Evolutionary conservation across 1,284 basidiomycete genomes (phyloP).

Genomic region (Peniophora sp.): DNA sequence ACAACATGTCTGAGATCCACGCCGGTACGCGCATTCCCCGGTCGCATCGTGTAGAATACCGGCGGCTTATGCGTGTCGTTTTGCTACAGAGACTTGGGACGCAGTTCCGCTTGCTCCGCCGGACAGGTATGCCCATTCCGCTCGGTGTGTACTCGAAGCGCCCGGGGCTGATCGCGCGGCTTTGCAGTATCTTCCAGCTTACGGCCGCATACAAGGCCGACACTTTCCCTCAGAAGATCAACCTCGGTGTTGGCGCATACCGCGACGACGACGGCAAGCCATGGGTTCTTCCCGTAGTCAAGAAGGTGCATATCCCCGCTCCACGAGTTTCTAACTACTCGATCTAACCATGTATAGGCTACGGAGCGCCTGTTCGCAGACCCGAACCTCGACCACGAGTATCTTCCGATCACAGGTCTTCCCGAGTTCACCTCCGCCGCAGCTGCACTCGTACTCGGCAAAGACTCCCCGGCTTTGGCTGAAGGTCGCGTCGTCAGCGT

Average conservation of each 20-base stretch:
- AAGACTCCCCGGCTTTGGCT: conserved; percentile 63
- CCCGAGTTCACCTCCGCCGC: conserved; percentile 76
- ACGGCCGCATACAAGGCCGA: conserved; percentile 87
- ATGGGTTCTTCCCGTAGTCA: conserved; percentile 89
- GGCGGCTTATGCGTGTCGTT: background rate
- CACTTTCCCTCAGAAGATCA: conserved; percentile 75
- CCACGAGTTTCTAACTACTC: background rate
- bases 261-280: conserved; percentile 80
- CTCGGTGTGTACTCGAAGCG: background rate
- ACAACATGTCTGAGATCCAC: conserved; percentile 1
- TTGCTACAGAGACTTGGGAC: conserved; percentile 62
- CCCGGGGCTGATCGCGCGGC: conserved; percentile 1
- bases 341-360: conserved; percentile 40
- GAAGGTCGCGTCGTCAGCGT: conserved; percentile 70
- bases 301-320: conserved; percentile 48
- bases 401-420: conserved; percentile 86
- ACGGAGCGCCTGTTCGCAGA: conserved; percentile 65
- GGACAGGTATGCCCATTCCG: conserved; percentile 48
- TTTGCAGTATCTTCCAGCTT: conserved; percentile 84
- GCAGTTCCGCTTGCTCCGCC: conserved; percentile 74
- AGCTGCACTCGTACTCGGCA: conserved; percentile 76
- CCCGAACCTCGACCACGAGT: conserved; percentile 84
- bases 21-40: conserved; percentile 7
- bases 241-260: conserved; percentile 88
- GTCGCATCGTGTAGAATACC: background rate